These are phyloP conservation scores for Pyricularia pennisetigena DNA, from an alignment of 2,329 filamentous ascomycete species.

Conservation along the genomic window DNA sequence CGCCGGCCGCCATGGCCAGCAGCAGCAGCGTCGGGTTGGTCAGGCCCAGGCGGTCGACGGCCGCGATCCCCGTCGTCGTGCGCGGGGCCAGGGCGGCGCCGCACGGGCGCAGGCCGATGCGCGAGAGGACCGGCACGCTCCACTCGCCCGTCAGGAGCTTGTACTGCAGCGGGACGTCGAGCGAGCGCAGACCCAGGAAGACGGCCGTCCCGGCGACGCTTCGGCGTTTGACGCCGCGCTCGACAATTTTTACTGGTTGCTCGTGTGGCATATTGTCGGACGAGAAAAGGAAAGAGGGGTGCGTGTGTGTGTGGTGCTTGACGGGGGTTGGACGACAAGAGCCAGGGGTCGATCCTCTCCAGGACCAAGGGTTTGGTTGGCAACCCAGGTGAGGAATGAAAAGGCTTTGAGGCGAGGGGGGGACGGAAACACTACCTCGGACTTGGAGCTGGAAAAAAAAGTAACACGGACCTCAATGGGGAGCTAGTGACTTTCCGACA, in stretches of 20 bases:
- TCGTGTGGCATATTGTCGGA: neutral
- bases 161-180: constrained; percentile 23
- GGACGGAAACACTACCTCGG: neutral
- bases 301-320: neutral
- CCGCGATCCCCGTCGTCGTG: constrained; percentile 18
- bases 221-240: constrained; percentile 24
- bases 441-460: neutral
- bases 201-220: constrained; percentile 24
- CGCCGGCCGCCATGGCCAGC: constrained; percentile 41
- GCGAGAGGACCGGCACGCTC: constrained; percentile 34
- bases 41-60: constrained; percentile 25
- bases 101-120: constrained; percentile 21
- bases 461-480: neutral
- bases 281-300: neutral
- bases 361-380: neutral
- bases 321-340: neutral
- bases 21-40: constrained; percentile 40
- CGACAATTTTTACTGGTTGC: constrained; percentile 20
- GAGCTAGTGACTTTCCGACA: neutral
- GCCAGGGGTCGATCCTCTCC: too few relatives aligned
- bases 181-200: constrained; percentile 27
- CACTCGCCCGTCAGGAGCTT: constrained; percentile 20
- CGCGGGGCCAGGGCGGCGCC: constrained; percentile 12
- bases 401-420: neutral
- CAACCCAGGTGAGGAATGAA: neutral